A percentile compares a stretch with the other conserved stretches of the same genome.
These are phyloP conservation scores for Mycena rebaudengoi DNA, from an alignment of 768 basidiomycete species.

Conservation along the genomic window DNA sequence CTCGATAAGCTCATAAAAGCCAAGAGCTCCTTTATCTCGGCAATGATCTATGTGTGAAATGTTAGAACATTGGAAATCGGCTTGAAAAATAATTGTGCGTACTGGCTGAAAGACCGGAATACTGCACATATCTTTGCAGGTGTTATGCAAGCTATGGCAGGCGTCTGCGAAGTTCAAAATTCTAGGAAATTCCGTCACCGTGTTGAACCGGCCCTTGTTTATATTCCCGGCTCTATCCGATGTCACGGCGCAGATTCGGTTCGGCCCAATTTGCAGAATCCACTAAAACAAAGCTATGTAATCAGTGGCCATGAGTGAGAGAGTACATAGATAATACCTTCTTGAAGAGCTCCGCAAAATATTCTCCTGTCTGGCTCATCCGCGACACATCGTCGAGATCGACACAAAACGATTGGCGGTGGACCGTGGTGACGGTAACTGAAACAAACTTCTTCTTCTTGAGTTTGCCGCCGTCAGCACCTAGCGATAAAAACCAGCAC, in stretches of 20 bases:
- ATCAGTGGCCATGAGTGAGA: not conserved
- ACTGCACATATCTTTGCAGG: not conserved
- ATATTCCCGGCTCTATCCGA: not conserved
- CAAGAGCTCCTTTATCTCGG: not conserved
- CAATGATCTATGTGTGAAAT: not conserved
- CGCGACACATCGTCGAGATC: conserved; percentile 21
- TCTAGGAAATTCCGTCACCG: not conserved
- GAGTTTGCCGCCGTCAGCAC: conserved; percentile 24
- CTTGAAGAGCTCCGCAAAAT: conserved; percentile 8
- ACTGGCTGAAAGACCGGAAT: not conserved
- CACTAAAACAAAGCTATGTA: not conserved
- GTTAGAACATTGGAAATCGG: no score
- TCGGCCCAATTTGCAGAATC: not conserved
- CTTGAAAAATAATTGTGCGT: no score
- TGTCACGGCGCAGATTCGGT: not conserved
- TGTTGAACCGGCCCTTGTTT: not conserved
- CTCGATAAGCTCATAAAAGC: conserved; percentile 23
- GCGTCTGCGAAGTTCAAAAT: not conserved
- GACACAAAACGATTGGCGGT: conserved; percentile 14
- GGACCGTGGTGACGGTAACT: conserved; percentile 10
- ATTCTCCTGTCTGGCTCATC: conserved; percentile 22
- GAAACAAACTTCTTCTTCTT: conserved; percentile 6
- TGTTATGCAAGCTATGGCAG: not conserved
- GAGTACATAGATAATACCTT: not conserved
- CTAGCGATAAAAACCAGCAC: conserved; percentile 11